Conservation (phyloP, 306 rosid genomes). For the Trifolium repens region DNA sequence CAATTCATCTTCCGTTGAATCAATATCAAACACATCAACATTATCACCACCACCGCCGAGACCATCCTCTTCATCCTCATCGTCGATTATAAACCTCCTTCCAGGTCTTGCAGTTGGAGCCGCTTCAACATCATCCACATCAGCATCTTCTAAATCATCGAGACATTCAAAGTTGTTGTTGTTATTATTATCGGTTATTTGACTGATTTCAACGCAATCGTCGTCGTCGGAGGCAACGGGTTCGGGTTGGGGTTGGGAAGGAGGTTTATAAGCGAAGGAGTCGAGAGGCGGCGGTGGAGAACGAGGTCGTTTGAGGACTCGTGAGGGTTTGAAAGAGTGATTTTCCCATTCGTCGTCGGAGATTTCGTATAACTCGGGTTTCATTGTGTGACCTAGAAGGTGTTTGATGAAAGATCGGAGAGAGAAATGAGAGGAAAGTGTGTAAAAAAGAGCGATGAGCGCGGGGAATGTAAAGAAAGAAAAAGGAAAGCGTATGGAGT, state of each 20-base stretch:
- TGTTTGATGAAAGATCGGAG: too few species aligned
- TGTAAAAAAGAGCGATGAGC: constrained; percentile 23
- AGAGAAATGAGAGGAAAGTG: background rate
- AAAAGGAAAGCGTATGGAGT: background rate
- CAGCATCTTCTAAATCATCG: constrained; percentile 70
- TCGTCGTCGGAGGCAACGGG: constrained; percentile 38
- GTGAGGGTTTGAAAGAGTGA: constrained; percentile 89
- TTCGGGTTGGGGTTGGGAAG: background rate
- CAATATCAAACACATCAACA: constrained; percentile 53
- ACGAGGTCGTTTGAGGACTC: constrained; percentile 55
- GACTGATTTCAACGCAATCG: constrained; percentile 55
- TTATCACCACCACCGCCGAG: constrained; percentile 26
- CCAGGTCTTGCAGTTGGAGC: constrained; percentile 51
- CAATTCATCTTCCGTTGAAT: constrained; percentile 49
- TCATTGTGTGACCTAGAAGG: constrained; percentile 53
- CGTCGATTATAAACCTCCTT: constrained; percentile 76
- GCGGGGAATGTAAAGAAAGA: constrained; percentile 33
- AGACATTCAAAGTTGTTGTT: constrained; percentile 24
- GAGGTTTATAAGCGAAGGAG: constrained; percentile 64
- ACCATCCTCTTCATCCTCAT: constrained; percentile 74
- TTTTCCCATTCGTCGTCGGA: constrained; percentile 96
- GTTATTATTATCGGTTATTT: background rate
- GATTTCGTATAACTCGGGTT: constrained; percentile 83
- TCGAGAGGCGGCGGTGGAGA: constrained; percentile 73
- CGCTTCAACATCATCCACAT: constrained; percentile 33